Evolutionary conservation across 345 rosid genomes (phyloP), one percentile per base, ranked within the genome.

Genomic region (Arabidopsis suecica): DNA sequence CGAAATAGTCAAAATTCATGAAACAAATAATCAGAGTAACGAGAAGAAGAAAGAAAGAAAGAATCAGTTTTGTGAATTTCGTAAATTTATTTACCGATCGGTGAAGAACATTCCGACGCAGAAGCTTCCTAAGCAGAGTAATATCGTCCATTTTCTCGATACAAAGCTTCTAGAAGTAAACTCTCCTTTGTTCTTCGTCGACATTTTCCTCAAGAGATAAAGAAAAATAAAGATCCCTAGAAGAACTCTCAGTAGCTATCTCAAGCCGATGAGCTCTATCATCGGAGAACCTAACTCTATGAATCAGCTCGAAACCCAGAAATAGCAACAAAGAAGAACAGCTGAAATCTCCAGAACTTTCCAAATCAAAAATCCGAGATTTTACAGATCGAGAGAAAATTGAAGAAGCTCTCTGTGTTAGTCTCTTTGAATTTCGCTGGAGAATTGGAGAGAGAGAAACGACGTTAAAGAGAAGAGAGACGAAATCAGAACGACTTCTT

Each of bases 31-130:
- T 9, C 18, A 16, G n/a, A 70, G 42, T 12, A 32, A 48, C 8
- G 5, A 71, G 33, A 73, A 41, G 44, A 62, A 53, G 34, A 12
- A 13, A 9, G 20, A 22, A 23, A 16, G 49, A 50, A 16, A 38
- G 49, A 6, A 49, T 25, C 13, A 48, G 11, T 48, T 16, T 5
- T 23, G 25, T 23, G 25, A 23, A 23, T 23, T 23, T 23, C 25
- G 25, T 23, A 23, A 23, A 23, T 23, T 23, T 23, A 23, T 2
- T 12, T 37, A 79, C 82, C 82, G 75, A 80, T 80, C 83, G 50
- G 97, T 90, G 90, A 91, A 88, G 83, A 94, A 78, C 90, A 91
- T 82, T 78, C 97, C 98, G 57, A 86, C 91, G 76, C 92, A 91
- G 88, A 94, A 94, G 78, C 93, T 82, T 1, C 83, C 88, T 61